phyloP scores from a whole-genome alignment of 2,329 filamentous ascomycete genomes.

The Helotiales sp. region DNA sequence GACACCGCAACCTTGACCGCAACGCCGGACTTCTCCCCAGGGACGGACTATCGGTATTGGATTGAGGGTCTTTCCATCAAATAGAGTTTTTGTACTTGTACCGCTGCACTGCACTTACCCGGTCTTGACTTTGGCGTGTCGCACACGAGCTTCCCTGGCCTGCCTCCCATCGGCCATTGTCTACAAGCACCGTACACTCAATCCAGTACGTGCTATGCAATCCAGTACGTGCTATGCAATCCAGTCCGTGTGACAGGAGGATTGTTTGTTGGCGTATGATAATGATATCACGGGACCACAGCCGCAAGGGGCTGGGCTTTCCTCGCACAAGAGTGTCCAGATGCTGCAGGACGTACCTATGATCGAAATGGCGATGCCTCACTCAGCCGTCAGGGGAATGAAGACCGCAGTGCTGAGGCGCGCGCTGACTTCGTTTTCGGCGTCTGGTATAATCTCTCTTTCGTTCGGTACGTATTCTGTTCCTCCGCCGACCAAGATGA shows the following conservation, averaged over 20 bases:
- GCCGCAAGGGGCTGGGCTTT: neutral
- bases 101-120: slow-evolving; percentile 12
- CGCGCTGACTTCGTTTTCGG: neutral
- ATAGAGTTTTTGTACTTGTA: neutral
- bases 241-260: too few relatives aligned
- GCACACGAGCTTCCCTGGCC: slow-evolving; percentile 5
- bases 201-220: neutral
- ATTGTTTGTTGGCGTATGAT: too few relatives aligned
- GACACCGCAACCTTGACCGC: neutral
- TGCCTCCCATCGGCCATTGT: neutral
- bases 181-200: too few relatives aligned
- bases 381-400: neutral
- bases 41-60: neutral
- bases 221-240: neutral
- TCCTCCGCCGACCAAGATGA: neutral
- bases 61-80: too few relatives aligned
- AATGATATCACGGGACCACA: neutral
- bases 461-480: neutral
- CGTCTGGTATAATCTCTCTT: neutral
- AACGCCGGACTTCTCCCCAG: neutral
- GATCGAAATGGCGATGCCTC: neutral
- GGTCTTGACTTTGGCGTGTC: slow-evolving; percentile 21
- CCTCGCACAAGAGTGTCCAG: neutral
- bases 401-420: neutral
- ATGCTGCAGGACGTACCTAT: neutral